phyloP scores from a whole-genome alignment of 352 stramenopile species.

The Globisporangium heterothallicum region DNA sequence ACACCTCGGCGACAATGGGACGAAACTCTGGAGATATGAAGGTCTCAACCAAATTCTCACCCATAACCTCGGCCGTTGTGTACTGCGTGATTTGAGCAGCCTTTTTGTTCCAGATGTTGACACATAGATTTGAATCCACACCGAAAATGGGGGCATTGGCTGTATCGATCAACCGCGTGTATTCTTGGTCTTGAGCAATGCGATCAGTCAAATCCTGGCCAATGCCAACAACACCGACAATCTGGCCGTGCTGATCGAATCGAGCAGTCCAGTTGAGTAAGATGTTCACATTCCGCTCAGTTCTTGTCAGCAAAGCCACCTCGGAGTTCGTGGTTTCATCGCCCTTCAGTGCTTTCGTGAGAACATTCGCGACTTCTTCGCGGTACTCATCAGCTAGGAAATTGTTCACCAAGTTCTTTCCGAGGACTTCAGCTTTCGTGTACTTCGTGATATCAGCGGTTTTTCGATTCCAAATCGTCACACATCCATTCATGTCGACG shows the following conservation, averaged over 20 bases:
- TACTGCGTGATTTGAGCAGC: constrained; percentile 86
- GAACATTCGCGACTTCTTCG: constrained; percentile 36
- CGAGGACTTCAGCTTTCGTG: constrained; percentile 36
- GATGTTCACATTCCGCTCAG: constrained; percentile 54
- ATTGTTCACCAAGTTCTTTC: constrained; percentile 41
- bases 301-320: constrained; percentile 67
- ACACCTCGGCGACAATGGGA: constrained; percentile 60
- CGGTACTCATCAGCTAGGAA: constrained; percentile 58
- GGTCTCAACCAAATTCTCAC: constrained; percentile 75
- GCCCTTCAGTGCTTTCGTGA: constrained; percentile 52
- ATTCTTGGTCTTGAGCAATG: constrained; percentile 85
- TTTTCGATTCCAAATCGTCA: constrained; percentile 60
- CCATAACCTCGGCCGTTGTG: constrained; percentile 70
- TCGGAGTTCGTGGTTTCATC: constrained; percentile 84
- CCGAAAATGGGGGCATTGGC: constrained; percentile 90
- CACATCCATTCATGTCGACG: constrained; percentile 48
- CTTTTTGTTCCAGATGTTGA: constrained; percentile 93
- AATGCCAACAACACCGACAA: constrained; percentile 84
- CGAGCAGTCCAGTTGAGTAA: constrained; percentile 64
- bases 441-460: constrained; percentile 45
- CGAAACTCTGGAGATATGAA: constrained; percentile 80
- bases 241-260: constrained; percentile 64
- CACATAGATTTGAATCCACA: constrained; percentile 81
- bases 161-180: constrained; percentile 87
- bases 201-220: constrained; percentile 83